These are phyloP conservation scores for Malus orientalis DNA, from an alignment of 306 rosid genomes.

Conservation along the genomic window DNA sequence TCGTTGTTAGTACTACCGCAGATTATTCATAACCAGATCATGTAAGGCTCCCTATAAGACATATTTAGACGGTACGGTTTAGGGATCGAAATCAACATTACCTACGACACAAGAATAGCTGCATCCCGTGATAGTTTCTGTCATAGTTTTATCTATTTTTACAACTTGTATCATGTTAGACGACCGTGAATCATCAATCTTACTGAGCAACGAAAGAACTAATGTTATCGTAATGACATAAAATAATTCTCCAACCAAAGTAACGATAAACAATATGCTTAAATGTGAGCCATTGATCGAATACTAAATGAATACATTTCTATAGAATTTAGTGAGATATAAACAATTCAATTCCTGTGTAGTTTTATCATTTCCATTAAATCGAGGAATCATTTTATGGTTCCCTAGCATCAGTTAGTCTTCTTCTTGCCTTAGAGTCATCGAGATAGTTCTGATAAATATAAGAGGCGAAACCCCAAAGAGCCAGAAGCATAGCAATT, in stretches of 20 bases:
- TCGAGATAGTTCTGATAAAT: conserved; percentile 79
- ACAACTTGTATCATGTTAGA: too few relatives aligned
- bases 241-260: not conserved
- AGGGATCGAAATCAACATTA: not conserved
- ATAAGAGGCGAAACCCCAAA: conserved; percentile 76
- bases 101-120: not conserved
- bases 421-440: conserved; percentile 40
- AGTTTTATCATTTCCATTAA: not conserved
- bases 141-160: not conserved
- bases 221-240: not conserved
- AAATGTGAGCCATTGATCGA: not conserved
- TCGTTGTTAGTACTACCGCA: too few relatives aligned
- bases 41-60: not conserved
- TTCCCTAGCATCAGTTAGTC: conserved; percentile 12
- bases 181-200: too few relatives aligned
- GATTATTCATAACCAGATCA: not conserved
- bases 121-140: not conserved
- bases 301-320: not conserved
- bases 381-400: conserved; percentile 14
- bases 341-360: not conserved
- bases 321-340: too few relatives aligned
- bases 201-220: too few relatives aligned
- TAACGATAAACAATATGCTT: not conserved
- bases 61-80: not conserved
- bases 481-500: conserved; percentile 77